Evolutionary conservation across 1,284 basidiomycete genomes (phyloP).

Genomic region (Flammula alnicola): DNA sequence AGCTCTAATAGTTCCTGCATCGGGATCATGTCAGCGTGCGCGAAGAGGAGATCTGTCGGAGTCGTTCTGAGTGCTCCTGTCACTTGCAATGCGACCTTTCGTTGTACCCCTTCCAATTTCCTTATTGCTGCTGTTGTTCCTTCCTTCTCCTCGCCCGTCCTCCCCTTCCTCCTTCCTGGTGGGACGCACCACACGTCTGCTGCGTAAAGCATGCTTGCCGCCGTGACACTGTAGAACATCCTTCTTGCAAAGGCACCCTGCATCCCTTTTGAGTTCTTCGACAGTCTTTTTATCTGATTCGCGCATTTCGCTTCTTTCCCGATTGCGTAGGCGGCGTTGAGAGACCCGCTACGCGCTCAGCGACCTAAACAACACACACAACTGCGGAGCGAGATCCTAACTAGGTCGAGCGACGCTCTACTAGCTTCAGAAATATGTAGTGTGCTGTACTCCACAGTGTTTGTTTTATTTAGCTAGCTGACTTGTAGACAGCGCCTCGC

Average conservation of each 20-base stretch:
- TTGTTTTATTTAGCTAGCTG: too few relatives aligned
- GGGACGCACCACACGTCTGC: conserved; percentile 1
- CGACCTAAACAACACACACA: too few relatives aligned
- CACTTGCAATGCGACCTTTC: conserved; percentile 33
- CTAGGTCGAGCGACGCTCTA: too few relatives aligned
- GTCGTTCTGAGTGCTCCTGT: conserved; percentile 40
- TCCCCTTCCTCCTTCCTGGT: not conserved
- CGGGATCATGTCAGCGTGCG: conserved; percentile 38
- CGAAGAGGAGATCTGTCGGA: conserved; percentile 35
- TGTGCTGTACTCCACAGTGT: too few relatives aligned
- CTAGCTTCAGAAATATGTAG: too few relatives aligned
- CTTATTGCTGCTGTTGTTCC: too few relatives aligned
- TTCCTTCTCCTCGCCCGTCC: too few relatives aligned
- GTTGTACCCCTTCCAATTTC: conserved; percentile 35
- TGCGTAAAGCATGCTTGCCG: conserved; percentile 4
- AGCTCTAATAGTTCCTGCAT: conserved; percentile 31
- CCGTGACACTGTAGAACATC: not conserved
- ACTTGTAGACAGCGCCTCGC: too few relatives aligned
- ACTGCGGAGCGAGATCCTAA: too few relatives aligned
- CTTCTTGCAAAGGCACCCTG: not conserved
- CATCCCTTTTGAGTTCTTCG: conserved; percentile 1
- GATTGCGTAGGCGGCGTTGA: not conserved
- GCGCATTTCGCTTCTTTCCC: not conserved
- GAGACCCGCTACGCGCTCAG: too few relatives aligned
- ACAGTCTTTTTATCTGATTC: not conserved